These are phyloP conservation scores for Porphyra umbilicalis DNA, from an alignment of 31 red algal species.

Conservation along the genomic window DNA sequence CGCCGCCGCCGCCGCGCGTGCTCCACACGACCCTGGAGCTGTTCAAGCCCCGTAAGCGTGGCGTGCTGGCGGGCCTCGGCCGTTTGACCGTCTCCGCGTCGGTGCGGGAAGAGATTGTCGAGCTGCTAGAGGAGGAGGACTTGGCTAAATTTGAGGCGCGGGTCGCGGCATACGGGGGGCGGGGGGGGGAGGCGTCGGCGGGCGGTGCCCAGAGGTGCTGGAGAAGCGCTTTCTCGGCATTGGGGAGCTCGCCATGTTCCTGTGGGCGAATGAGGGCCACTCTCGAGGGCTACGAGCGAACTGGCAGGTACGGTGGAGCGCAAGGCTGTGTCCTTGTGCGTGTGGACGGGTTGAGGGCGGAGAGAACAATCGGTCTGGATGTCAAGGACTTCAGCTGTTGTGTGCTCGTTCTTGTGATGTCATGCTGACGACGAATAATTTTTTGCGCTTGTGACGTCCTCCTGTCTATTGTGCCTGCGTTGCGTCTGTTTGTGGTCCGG, in stretches of 20 bases:
- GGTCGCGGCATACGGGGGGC: constrained; percentile 1
- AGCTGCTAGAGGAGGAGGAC: constrained; percentile 15
- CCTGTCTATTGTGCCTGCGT: too few relatives aligned
- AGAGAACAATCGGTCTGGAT: too few relatives aligned
- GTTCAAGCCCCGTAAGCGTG: constrained; percentile 12
- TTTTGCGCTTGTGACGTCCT: too few relatives aligned
- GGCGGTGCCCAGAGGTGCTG: not conserved
- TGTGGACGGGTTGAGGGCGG: too few relatives aligned
- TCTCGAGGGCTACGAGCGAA: constrained; percentile 15
- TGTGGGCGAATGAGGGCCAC: constrained; percentile 29
- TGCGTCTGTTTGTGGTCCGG: too few relatives aligned
- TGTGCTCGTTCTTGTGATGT: too few relatives aligned
- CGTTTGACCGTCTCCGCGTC: constrained; percentile 19
- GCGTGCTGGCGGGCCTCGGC: constrained; percentile 15
- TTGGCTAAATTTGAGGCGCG: constrained; percentile 1
- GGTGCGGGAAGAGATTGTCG: constrained; percentile 7
- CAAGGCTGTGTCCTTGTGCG: too few relatives aligned
- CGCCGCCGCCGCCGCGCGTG: not conserved
- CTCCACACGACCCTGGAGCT: constrained; percentile 12
- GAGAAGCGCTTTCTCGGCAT: constrained; percentile 32
- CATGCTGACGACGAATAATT: too few relatives aligned
- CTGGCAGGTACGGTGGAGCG: constrained; percentile 16
- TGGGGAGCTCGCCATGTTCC: constrained; percentile 27
- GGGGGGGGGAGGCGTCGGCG: constrained; percentile 2
- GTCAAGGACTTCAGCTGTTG: too few relatives aligned